Base-by-base conservation (phyloP, 371 early-diverging fungal genomes). In the Mortierella sp. region DNA sequence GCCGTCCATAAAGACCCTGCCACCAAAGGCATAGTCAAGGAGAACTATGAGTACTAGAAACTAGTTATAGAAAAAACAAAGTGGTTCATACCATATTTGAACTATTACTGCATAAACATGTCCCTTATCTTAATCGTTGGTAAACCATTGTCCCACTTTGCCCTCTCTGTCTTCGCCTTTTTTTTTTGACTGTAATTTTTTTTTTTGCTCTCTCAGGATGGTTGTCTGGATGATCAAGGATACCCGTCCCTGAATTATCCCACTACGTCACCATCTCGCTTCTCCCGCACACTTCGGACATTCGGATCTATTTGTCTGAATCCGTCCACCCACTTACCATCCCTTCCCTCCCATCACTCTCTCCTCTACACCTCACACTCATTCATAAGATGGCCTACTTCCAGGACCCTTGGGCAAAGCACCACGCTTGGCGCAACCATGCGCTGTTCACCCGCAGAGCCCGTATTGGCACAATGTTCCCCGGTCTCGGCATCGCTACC, bases 311-410 rank as follows among this genome's bases (percentile, higher is more conserved):
- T 53, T 29, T 10, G 7, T 19, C 7, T 34, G 58, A 58, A 31
- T 34, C 34, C 34, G 58, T 58, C 13, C 14, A 4, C 55, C 55
- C 48, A 45, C n/a, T n/a, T n/a, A 47, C 31, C 29, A 4, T 14
- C 34, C 31, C 52, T 50, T 19, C 11, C 11, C 24, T 26, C 24
- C 16, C 19, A 22, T 67, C 68, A 41, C 40, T 9, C 24, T 44
- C 43, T 16, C 24, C 63, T 61, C 14, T 50, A 45, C 52, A 53
- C 44, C 11, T 65, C 24, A 55, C n/a, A n/a, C n/a, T n/a, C n/a
- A n/a, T n/a, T n/a, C n/a, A n/a, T n/a, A n/a, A n/a, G n/a, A 80
- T 81, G 81, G 77, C 81, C 70, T 67, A 76, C 76, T 81, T 81
- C 53, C 71, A 81, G 70, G 81, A 81, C 63, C 81, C 81, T 64